phyloP scores from a whole-genome alignment of 2,329 filamentous ascomycete genomes.

The Pyricularia pennisetigena region DNA sequence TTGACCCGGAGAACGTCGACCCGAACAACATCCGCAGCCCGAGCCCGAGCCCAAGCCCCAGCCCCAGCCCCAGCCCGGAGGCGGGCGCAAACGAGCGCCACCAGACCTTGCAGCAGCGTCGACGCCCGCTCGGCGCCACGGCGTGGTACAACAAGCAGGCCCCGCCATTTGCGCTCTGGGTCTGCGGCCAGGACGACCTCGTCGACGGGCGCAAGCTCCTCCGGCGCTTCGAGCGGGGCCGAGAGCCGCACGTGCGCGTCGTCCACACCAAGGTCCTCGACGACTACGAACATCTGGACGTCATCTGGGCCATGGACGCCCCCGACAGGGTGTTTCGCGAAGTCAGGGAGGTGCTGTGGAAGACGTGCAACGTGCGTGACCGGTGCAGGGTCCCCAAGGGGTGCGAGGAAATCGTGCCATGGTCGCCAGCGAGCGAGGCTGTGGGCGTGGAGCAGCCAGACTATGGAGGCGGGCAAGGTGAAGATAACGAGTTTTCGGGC shows the following conservation, averaged over 20 bases:
- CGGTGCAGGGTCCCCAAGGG: slow-evolving; percentile 54
- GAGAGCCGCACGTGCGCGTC: slow-evolving; percentile 72
- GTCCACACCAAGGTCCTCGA: slow-evolving; percentile 77
- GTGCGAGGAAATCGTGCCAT: slow-evolving; percentile 42
- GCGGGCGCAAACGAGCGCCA: not conserved
- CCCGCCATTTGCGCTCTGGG: slow-evolving; percentile 82
- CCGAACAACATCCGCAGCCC: not conserved
- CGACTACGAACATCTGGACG: slow-evolving; percentile 88
- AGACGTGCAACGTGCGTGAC: slow-evolving; percentile 46
- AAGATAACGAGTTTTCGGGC: not conserved
- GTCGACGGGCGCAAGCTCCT: slow-evolving; percentile 74
- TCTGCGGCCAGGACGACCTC: slow-evolving; percentile 71
- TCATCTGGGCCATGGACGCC: slow-evolving; percentile 88
- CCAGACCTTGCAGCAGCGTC: slow-evolving; percentile 8
- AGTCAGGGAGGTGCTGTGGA: slow-evolving; percentile 75
- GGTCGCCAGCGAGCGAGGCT: slow-evolving; percentile 18
- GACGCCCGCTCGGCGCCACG: slow-evolving; percentile 36
- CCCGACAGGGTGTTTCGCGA: slow-evolving; percentile 76
- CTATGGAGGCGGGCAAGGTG: not conserved
- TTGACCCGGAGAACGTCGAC: not conserved
- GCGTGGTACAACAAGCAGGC: slow-evolving; percentile 77
- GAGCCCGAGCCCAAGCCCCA: slow-evolving; percentile 19
- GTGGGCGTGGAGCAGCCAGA: slow-evolving; percentile 1
- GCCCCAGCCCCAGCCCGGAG: slow-evolving; percentile 14
- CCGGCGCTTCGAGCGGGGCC: slow-evolving; percentile 57